Evolutionary conservation across 2,329 filamentous ascomycete species (phyloP).

Genomic region (Cercospora sp.): DNA sequence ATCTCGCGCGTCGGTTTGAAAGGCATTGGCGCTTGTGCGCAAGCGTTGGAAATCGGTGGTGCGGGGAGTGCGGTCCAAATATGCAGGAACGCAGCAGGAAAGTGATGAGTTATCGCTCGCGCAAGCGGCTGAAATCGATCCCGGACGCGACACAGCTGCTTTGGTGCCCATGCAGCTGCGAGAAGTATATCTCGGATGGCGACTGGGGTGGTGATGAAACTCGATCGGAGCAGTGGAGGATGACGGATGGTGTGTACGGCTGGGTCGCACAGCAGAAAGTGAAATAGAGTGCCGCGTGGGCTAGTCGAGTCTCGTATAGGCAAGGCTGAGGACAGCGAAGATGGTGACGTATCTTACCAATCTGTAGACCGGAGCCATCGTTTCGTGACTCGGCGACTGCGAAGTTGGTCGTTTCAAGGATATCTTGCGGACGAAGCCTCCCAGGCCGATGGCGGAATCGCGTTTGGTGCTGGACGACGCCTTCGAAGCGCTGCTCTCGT

Average conservation of each 20-base stretch:
- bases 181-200: not conserved
- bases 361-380: constrained; percentile 31
- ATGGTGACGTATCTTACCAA: constrained; percentile 26
- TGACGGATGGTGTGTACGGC: not conserved
- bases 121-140: constrained; percentile 3
- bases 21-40: constrained; percentile 6
- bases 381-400: constrained; percentile 14
- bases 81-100: constrained; percentile 1
- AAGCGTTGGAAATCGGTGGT: not conserved
- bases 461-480: constrained; percentile 27
- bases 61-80: not conserved
- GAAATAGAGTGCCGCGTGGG: not conserved
- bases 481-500: constrained; percentile 18
- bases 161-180: not conserved
- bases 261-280: not conserved
- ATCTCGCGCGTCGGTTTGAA: constrained; percentile 19
- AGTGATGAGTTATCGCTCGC: not conserved
- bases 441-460: constrained; percentile 28
- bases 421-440: constrained; percentile 20
- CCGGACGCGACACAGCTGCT: not conserved
- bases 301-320: not conserved
- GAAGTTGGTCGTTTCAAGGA: constrained; percentile 23
- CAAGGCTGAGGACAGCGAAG: not conserved
- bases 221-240: not conserved
- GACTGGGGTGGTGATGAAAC: not conserved